A percentile compares a stretch with the other conserved stretches of the same genome.
phyloP scores from a whole-genome alignment of 2,329 filamentous ascomycete genomes.

The Penicillium sclerotigenum region DNA sequence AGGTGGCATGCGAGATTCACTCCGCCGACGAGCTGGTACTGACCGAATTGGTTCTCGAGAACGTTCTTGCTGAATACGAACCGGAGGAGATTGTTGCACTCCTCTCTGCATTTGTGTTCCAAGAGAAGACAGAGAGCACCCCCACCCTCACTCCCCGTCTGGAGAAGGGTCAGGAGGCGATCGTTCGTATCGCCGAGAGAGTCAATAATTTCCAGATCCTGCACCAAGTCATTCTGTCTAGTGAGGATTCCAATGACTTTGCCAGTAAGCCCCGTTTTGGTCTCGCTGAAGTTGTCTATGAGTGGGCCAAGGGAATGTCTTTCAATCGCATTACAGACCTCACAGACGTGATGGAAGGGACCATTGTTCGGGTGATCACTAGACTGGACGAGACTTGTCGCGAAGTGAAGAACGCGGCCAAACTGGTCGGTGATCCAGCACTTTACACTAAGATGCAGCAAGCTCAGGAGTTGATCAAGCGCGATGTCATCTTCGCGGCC shows the following conservation, averaged over 20 bases:
- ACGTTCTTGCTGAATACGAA: slow-evolving; percentile 91
- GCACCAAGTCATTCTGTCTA: slow-evolving; percentile 86
- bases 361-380: slow-evolving; percentile 93
- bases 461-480: slow-evolving; percentile 95
- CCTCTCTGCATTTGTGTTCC: slow-evolving; percentile 92
- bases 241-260: slow-evolving; percentile 91
- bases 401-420: slow-evolving; percentile 94
- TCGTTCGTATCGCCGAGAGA: slow-evolving; percentile 86
- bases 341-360: slow-evolving; percentile 94
- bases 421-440: slow-evolving; percentile 90
- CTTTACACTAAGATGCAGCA: slow-evolving; percentile 95
- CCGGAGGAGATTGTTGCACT: slow-evolving; percentile 95
- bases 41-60: slow-evolving; percentile 93
- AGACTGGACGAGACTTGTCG: slow-evolving; percentile 92
- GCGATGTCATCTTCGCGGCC: slow-evolving; percentile 88
- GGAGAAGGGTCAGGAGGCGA: slow-evolving; percentile 77
- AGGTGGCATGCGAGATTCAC: slow-evolving; percentile 97
- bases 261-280: slow-evolving; percentile 83
- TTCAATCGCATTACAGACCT: slow-evolving; percentile 97
- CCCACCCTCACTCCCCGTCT: slow-evolving; percentile 79
- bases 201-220: slow-evolving; percentile 86
- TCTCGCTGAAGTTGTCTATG: slow-evolving; percentile 94
- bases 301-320: slow-evolving; percentile 96
- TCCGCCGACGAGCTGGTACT: slow-evolving; percentile 94
- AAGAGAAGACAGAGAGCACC: slow-evolving; percentile 84